Percentiles rank a stretch among this genome's conserved stretches.
phyloP scores from a whole-genome alignment of 495 filamentous ascomycete species.

The Hamigera avellanea region DNA sequence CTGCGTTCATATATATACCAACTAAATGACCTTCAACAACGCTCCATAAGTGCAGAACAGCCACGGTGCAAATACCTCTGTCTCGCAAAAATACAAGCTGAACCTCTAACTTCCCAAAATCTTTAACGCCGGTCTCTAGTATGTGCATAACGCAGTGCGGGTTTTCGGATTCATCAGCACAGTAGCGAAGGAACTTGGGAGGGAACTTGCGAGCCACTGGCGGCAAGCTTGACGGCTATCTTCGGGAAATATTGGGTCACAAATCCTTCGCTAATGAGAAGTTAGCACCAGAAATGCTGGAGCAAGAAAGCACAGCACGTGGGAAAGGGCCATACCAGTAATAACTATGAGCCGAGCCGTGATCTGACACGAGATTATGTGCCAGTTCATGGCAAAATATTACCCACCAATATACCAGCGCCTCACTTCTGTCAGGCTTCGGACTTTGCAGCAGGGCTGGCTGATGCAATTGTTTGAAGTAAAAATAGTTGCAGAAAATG shows the following conservation, averaged over 20 bases:
- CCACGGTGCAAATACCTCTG: too few relatives aligned
- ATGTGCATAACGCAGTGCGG: too few relatives aligned
- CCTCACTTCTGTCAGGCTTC: constrained; percentile 43
- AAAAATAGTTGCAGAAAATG: constrained; percentile 89
- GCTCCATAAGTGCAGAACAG: too few relatives aligned
- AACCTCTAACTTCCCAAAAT: too few relatives aligned
- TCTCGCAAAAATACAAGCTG: too few relatives aligned
- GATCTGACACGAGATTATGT: constrained; percentile 75
- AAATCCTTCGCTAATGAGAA: constrained; percentile 27
- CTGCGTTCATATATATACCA: too few relatives aligned
- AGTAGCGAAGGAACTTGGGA: too few relatives aligned
- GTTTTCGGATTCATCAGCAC: too few relatives aligned
- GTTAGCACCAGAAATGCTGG: constrained; percentile 6
- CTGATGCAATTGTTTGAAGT: constrained; percentile 70
- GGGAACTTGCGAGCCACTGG: constrained; percentile 1
- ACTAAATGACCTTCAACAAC: too few relatives aligned
- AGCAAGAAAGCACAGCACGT: not conserved
- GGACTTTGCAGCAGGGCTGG: constrained; percentile 26
- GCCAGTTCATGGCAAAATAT: constrained; percentile 87
- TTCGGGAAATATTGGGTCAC: constrained; percentile 42
- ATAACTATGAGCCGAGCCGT: constrained; percentile 74
- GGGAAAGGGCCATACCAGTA: constrained; percentile 38
- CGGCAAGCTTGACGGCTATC: constrained; percentile 29
- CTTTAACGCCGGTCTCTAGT: too few relatives aligned
- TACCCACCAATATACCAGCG: constrained; percentile 83